Conservation (phyloP, 495 filamentous ascomycete genomes). For the Cladorrhinum samala region DNA sequence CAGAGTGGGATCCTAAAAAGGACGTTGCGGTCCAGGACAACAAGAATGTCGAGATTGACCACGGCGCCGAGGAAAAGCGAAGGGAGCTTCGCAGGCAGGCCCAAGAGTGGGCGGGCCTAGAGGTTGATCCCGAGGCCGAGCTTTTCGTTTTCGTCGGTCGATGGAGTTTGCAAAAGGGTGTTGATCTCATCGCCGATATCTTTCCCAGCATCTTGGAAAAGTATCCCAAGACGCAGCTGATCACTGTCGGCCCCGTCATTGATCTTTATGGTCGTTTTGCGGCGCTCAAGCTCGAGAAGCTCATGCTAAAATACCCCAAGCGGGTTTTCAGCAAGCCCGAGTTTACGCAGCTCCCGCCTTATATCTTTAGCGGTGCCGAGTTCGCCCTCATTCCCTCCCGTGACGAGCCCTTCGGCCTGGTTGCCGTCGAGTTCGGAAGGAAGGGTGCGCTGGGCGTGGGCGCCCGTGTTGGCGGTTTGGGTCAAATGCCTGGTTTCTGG, state of each 20-base stretch:
- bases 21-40: conserved; percentile 38
- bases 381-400: conserved; percentile 75
- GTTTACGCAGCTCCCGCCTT: conserved; percentile 67
- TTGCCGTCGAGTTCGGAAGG: conserved; percentile 73
- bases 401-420: conserved; percentile 77
- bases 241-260: conserved; percentile 68
- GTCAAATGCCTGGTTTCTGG: conserved; percentile 78
- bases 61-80: conserved; percentile 50
- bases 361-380: conserved; percentile 72
- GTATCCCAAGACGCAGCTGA: conserved; percentile 59
- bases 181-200: conserved; percentile 73
- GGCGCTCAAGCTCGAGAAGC: conserved; percentile 61
- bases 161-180: conserved; percentile 74
- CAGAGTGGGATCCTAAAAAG: conserved; percentile 54
- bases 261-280: conserved; percentile 77
- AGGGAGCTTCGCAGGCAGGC: conserved; percentile 58
- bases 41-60: conserved; percentile 48
- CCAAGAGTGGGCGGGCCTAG: conserved; percentile 69
- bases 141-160: conserved; percentile 73
- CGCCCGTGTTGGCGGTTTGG: conserved; percentile 60
- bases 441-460: conserved; percentile 74
- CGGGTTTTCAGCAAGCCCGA: conserved; percentile 71
- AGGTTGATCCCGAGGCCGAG: conserved; percentile 61
- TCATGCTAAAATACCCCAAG: conserved; percentile 73
- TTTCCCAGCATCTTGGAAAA: conserved; percentile 66